phyloP scores from a whole-genome alignment of 176 grass and related monocot species.

The Carex myosuroides region DNA sequence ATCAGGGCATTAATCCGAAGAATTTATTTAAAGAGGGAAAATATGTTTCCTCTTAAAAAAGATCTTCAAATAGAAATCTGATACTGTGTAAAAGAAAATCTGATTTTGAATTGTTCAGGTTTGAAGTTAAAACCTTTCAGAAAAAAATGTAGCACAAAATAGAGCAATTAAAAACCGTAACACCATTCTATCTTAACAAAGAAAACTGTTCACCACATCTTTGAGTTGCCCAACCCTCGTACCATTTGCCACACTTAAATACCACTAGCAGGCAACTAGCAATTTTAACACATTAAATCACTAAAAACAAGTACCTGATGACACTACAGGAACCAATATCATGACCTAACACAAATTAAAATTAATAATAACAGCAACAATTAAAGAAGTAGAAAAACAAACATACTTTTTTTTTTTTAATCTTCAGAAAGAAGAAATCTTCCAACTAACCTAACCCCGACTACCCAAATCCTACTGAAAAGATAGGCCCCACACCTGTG shows the following conservation, averaged over 20 bases:
- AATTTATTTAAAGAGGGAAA: no score
- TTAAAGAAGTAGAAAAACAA: slow-evolving; percentile 6
- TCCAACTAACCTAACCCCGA: neutral
- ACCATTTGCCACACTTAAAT: neutral
- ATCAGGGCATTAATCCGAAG: neutral
- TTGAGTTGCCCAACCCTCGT: neutral
- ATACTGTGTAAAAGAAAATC: neutral
- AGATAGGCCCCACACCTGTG: neutral
- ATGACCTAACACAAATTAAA: slow-evolving; percentile 8
- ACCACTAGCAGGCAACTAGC: neutral
- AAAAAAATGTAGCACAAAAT: neutral
- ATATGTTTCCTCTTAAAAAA: neutral
- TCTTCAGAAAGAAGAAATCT: slow-evolving; percentile 5
- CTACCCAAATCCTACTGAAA: slow-evolving; percentile 17
- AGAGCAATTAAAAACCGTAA: neutral
- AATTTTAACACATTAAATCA: slow-evolving; percentile 7
- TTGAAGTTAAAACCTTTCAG: neutral
- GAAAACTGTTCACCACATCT: neutral
- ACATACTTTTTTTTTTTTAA: slow-evolving; percentile 9
- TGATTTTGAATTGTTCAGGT: neutral
- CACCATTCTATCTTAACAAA: neutral
- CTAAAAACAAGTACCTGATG: slow-evolving; percentile 1
- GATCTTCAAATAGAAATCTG: neutral
- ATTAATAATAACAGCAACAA: slow-evolving; percentile 10
- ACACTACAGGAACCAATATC: slow-evolving; percentile 4